Conservation (phyloP, 1,284 basidiomycete genomes). For the Leccinum pallidistipes region DNA sequence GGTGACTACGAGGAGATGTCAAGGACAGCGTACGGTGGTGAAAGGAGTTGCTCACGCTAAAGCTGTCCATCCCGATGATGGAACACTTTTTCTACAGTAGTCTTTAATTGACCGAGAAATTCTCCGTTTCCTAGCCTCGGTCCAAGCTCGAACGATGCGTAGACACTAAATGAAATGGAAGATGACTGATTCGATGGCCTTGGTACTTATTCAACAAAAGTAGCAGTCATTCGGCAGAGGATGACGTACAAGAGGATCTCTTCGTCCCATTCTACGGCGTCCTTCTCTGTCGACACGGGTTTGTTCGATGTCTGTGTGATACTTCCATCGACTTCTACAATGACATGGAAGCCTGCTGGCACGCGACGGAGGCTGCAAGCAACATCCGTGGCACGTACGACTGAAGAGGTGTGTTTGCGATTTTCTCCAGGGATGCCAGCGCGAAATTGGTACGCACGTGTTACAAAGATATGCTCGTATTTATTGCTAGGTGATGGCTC, state of each 20-base stretch:
- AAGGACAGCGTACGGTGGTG: too few relatives aligned
- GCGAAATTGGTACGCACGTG: background rate
- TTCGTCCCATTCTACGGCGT: background rate
- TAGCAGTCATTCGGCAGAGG: background rate
- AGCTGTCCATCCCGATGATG: background rate
- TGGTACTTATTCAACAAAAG: background rate
- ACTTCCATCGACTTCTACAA: background rate
- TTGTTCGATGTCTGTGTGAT: background rate
- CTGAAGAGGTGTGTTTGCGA: background rate
- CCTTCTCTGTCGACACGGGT: background rate
- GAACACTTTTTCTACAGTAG: background rate
- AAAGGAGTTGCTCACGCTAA: background rate
- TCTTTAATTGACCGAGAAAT: background rate
- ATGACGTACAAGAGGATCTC: background rate
- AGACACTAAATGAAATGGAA: background rate
- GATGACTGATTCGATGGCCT: background rate
- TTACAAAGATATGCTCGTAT: background rate
- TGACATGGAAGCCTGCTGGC: background rate
- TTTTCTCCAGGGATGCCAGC: background rate
- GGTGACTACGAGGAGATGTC: too few relatives aligned
- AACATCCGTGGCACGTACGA: background rate
- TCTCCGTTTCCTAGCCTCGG: background rate
- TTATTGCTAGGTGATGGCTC: slow-evolving; percentile 32
- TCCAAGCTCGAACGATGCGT: background rate
- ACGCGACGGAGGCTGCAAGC: background rate